Percentiles rank a stretch among this genome's conserved stretches.
Conservation (phyloP, 768 basidiomycete genomes). For the Phlegmacium glaucopus region DNA sequence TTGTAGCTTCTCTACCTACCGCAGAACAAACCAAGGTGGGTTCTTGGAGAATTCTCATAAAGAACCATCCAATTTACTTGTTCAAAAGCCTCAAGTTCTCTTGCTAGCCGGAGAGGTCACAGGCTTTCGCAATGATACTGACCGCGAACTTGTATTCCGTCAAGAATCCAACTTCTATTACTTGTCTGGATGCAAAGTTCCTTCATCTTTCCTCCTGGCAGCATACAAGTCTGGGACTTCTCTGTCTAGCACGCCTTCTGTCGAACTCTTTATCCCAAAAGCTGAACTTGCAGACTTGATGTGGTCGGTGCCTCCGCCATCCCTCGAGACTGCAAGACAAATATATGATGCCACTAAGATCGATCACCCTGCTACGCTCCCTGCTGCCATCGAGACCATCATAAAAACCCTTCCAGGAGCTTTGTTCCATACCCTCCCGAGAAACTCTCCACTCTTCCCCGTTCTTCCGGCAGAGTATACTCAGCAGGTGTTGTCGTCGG, state of each 20-base stretch:
- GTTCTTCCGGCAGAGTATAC: conserved; percentile 40
- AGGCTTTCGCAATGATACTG: conserved; percentile 76
- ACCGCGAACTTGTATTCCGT: conserved; percentile 69
- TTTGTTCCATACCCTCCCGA: conserved; percentile 64
- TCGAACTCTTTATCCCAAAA: conserved; percentile 78
- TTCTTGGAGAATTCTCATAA: background rate
- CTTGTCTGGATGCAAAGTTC: conserved; percentile 75
- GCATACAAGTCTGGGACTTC: conserved; percentile 50
- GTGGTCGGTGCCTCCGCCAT: conserved; percentile 86
- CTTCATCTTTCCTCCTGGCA: conserved; percentile 65
- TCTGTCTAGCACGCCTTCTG: conserved; percentile 35
- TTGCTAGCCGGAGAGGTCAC: conserved; percentile 64
- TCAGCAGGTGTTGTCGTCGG: conserved; percentile 29
- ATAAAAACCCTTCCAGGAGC: conserved; percentile 49
- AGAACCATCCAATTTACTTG: background rate
- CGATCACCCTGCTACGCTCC: conserved; percentile 45
- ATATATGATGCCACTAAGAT: conserved; percentile 62
- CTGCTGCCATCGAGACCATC: conserved; percentile 41
- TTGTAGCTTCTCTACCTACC: conserved; percentile 46
- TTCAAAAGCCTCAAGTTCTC: conserved; percentile 60
- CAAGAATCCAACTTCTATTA: conserved; percentile 88
- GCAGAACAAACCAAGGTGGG: conserved; percentile 52
- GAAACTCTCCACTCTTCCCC: conserved; percentile 50
- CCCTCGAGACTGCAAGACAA: conserved; percentile 46
- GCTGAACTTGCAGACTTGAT: conserved; percentile 70